Evolutionary conservation across 306 rosid species (phyloP).

Genomic region (Pyrus bretschneideri): DNA sequence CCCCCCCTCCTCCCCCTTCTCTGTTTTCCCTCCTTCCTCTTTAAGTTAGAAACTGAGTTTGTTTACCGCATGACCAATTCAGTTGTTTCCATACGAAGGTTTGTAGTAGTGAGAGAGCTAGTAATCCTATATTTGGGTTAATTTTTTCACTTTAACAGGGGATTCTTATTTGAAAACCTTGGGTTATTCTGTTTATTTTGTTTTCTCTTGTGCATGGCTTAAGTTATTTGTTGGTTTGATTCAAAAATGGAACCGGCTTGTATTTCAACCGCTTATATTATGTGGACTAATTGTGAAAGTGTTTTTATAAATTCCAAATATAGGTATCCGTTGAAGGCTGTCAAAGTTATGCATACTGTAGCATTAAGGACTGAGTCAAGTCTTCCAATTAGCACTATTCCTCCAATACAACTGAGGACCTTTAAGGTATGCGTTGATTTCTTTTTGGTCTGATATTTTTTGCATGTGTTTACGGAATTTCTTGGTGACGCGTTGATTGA

Average conservation of each 20-base stretch:
- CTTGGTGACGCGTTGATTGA: neutral
- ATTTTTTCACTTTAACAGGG: neutral
- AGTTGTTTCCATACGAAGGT: neutral
- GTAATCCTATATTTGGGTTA: neutral
- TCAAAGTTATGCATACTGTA: slow-evolving; percentile 85
- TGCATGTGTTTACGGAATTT: neutral
- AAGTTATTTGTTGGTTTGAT: neutral
- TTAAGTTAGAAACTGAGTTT: neutral
- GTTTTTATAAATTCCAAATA: slow-evolving; percentile 4
- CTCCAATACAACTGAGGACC: slow-evolving; percentile 42
- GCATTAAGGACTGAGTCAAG: slow-evolving; percentile 78
- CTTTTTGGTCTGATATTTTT: neutral
- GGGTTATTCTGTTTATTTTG: neutral
- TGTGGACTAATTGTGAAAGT: neutral
- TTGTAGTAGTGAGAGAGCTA: neutral
- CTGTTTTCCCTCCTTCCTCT: too few relatives aligned
- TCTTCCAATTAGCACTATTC: slow-evolving; percentile 30
- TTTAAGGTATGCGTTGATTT: slow-evolving; percentile 32
- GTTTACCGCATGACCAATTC: neutral
- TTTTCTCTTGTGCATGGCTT: neutral
- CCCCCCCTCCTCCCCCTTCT: neutral
- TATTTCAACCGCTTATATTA: neutral
- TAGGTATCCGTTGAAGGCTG: slow-evolving; percentile 95
- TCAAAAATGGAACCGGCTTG: too few relatives aligned
- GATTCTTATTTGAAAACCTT: neutral